Conservation (phyloP, 768 basidiomycete species). For the Tricholoma matsutake region DNA sequence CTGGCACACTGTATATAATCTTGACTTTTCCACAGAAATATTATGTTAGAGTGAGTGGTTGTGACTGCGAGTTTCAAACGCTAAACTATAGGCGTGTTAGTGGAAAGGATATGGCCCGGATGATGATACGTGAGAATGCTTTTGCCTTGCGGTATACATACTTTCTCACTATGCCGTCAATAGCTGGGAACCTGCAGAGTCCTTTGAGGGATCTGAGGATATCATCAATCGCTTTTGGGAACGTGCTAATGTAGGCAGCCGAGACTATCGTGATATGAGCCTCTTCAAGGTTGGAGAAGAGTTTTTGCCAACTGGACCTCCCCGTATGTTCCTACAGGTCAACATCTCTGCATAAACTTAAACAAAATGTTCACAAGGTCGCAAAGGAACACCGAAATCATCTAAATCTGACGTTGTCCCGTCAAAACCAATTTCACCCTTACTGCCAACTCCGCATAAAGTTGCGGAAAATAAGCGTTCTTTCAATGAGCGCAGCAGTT, state of each 20-base stretch:
- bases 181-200: conserved; percentile 69
- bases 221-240: conserved; percentile 53
- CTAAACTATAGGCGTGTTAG: conserved; percentile 28
- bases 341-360: not conserved
- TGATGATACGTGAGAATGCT: conserved; percentile 54
- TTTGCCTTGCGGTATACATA: not conserved
- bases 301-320: conserved; percentile 55
- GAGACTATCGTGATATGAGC: conserved; percentile 47
- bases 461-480: not conserved
- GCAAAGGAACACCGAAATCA: conserved; percentile 15
- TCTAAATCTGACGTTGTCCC: not conserved
- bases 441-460: not conserved
- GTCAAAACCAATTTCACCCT: conserved; percentile 4
- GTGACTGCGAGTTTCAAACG: not conserved
- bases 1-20: conserved; percentile 4
- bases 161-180: conserved; percentile 6
- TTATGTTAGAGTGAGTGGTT: conserved; percentile 49
- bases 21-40: conserved; percentile 42
- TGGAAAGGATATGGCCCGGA: conserved; percentile 57
- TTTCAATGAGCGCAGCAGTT: not conserved
- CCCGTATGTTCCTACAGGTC: conserved; percentile 38
- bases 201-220: conserved; percentile 56
- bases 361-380: conserved; percentile 12
- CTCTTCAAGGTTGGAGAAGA: conserved; percentile 54
- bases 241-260: conserved; percentile 41